phyloP scores from a whole-genome alignment of 768 basidiomycete genomes.

The Amanita inopinata region DNA sequence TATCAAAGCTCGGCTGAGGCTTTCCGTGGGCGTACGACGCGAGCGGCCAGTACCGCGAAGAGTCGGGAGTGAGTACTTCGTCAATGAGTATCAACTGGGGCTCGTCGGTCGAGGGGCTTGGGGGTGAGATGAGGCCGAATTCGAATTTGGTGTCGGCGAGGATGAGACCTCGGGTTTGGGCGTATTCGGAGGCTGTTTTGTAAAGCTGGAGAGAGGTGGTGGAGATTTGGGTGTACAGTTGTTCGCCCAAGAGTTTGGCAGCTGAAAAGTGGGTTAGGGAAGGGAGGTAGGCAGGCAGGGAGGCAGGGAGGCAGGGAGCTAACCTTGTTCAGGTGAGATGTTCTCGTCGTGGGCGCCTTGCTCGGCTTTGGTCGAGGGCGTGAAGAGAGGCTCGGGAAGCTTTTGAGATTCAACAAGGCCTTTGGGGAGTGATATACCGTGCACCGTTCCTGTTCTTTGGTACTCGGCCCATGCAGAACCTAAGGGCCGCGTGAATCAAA shows the following conservation, averaged over 20 bases:
- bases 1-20: constrained; percentile 88
- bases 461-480: constrained; percentile 97
- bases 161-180: constrained; percentile 70
- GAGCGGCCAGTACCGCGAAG: constrained; percentile 92
- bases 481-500: constrained; percentile 19
- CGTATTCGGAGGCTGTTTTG: constrained; percentile 64
- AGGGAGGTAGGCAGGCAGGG: constrained; percentile 4
- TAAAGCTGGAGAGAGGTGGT: constrained; percentile 55
- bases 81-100: constrained; percentile 76
- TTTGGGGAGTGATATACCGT: constrained; percentile 67
- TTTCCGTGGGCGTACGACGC: constrained; percentile 62
- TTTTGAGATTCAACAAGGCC: constrained; percentile 82
- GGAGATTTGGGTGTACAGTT: constrained; percentile 55
- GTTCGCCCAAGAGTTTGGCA: constrained; percentile 52
- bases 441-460: constrained; percentile 77
- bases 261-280: constrained; percentile 31
- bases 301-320: too few species aligned
- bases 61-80: constrained; percentile 96
- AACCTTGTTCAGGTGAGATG: constrained; percentile 76
- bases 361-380: constrained; percentile 95
- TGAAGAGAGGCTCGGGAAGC: constrained; percentile 78
- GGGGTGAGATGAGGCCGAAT: constrained; percentile 68
- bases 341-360: constrained; percentile 95
- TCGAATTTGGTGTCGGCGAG: constrained; percentile 99
- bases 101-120: constrained; percentile 18